phyloP scores from a whole-genome alignment of 805 yeast genomes.

The Ogataea polymorpha region DNA sequence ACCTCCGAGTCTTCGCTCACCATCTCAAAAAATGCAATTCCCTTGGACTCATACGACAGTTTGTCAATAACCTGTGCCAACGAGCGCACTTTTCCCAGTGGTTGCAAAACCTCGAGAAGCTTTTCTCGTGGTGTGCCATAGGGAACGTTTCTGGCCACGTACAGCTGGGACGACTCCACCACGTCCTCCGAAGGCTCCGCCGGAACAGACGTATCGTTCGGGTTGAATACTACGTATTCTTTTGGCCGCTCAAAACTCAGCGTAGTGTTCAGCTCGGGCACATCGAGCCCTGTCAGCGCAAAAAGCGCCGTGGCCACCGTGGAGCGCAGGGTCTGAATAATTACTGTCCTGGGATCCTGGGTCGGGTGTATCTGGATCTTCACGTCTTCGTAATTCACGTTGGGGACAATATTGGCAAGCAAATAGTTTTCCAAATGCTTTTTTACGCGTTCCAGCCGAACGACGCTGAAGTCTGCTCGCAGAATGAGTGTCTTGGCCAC shows the following conservation, averaged over 20 bases:
- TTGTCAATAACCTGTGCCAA: conserved; percentile 46
- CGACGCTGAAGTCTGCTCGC: conserved; percentile 19
- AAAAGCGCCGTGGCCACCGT: conserved; percentile 53
- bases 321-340: conserved; percentile 50
- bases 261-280: conserved; percentile 32
- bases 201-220: conserved; percentile 53
- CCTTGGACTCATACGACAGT: conserved; percentile 49
- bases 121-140: conserved; percentile 40
- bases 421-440: conserved; percentile 46
- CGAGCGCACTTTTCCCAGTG: conserved; percentile 38
- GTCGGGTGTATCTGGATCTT: conserved; percentile 28
- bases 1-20: conserved; percentile 23
- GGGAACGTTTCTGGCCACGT: conserved; percentile 42
- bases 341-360: conserved; percentile 35
- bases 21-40: conserved; percentile 55
- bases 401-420: conserved; percentile 41
- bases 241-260: conserved; percentile 41
- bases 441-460: conserved; percentile 35
- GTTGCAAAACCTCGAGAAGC: conserved; percentile 39
- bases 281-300: conserved; percentile 38
- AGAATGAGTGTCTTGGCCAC: conserved; percentile 26
- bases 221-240: conserved; percentile 35
- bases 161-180: conserved; percentile 28
- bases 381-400: conserved; percentile 32
- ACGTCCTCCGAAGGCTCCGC: conserved; percentile 39